Percentiles rank a stretch among this genome's conserved stretches.
These are phyloP conservation scores for Leptodermis oblonga DNA, from an alignment of 257 asterid genomes.

Conservation along the genomic window DNA sequence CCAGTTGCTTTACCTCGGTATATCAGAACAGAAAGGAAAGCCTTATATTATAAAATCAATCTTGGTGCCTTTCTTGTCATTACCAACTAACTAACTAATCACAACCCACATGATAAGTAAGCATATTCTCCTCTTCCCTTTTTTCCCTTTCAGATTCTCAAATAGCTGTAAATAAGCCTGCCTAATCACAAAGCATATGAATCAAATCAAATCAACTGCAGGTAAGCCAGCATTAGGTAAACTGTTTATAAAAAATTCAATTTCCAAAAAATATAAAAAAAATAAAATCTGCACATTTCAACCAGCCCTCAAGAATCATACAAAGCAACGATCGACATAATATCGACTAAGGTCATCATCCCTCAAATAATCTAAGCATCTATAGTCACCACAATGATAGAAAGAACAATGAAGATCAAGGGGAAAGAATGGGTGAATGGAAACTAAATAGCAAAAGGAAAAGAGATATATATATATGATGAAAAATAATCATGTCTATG, in stretches of 20 bases:
- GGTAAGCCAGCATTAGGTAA: too few relatives aligned
- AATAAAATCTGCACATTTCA: conserved; percentile 33
- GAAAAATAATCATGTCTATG: conserved; percentile 37
- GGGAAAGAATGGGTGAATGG: conserved; percentile 24
- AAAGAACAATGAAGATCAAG: not conserved
- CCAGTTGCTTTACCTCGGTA: not conserved
- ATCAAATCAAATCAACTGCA: too few relatives aligned
- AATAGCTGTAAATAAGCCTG: too few relatives aligned
- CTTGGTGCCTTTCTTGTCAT: not conserved
- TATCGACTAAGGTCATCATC: conserved; percentile 20
- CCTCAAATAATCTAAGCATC: conserved; percentile 22
- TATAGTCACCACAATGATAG: conserved; percentile 24
- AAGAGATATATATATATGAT: conserved; percentile 2
- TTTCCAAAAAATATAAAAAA: too few relatives aligned
- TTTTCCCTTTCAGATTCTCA: not conserved
- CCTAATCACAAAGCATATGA: too few relatives aligned
- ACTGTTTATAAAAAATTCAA: too few relatives aligned
- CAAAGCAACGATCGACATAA: conserved; percentile 15
- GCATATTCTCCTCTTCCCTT: not conserved
- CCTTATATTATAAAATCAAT: not conserved
- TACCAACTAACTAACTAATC: not conserved
- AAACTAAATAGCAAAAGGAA: conserved; percentile 10
- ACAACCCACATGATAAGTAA: not conserved
- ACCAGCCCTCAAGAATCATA: conserved; percentile 21
- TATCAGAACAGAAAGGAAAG: too few relatives aligned